phyloP scores from a whole-genome alignment of 164 flowering plant species.

The Akebia trifoliata region DNA sequence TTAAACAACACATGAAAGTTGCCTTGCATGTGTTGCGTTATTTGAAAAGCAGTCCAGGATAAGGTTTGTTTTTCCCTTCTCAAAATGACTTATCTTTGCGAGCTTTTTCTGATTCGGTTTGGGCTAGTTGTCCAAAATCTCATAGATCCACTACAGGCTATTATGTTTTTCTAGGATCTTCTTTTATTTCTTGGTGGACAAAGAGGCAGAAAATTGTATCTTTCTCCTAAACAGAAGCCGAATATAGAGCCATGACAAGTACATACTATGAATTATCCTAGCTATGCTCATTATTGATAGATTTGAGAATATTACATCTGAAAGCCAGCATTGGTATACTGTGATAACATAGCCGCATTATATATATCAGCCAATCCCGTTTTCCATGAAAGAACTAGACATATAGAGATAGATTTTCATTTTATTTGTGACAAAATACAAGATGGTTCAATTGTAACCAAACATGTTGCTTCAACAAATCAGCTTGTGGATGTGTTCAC shows the following conservation, averaged over 20 bases:
- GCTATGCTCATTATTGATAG: too few species aligned
- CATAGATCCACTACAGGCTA: neutral
- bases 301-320: neutral
- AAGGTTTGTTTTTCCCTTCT: too few species aligned
- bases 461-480: neutral
- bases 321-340: too few species aligned
- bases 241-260: conserved; percentile 1
- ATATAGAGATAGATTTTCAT: too few species aligned
- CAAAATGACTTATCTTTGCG: too few species aligned
- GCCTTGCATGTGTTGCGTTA: neutral
- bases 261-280: neutral
- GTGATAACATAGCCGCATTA: too few species aligned
- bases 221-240: neutral
- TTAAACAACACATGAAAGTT: neutral
- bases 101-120: neutral
- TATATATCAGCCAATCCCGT: too few species aligned
- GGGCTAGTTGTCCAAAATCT: neutral
- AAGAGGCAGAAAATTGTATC: neutral
- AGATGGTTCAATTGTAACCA: neutral
- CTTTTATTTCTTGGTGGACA: neutral
- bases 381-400: too few species aligned
- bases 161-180: neutral
- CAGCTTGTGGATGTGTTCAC: neutral
- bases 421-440: neutral
- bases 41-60: too few species aligned